Conservation (phyloP, 2,329 filamentous ascomycete species). For the Aphanoascus verrucosus region DNA sequence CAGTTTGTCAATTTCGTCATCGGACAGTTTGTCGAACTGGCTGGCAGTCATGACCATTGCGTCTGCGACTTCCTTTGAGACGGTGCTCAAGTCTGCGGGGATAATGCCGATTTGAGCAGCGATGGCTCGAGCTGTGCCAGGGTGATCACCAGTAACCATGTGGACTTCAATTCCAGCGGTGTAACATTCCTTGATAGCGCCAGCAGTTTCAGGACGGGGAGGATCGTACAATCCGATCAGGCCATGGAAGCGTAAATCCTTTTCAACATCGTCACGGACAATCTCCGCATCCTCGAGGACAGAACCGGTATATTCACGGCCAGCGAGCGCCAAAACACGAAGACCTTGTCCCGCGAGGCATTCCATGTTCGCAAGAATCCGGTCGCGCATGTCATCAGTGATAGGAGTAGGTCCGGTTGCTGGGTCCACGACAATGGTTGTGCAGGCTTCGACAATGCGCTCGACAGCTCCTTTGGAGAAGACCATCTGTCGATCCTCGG, state of each 20-base stretch:
- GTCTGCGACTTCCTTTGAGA: conserved; percentile 53
- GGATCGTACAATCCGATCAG: conserved; percentile 80
- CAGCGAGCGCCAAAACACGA: conserved; percentile 57
- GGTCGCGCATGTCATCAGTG: conserved; percentile 43
- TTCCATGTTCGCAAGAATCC: conserved; percentile 59
- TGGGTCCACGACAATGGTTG: conserved; percentile 39
- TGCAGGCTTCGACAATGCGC: conserved; percentile 54
- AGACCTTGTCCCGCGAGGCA: conserved; percentile 55
- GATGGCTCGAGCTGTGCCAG: conserved; percentile 66
- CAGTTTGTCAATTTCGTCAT: conserved; percentile 57
- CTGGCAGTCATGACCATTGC: conserved; percentile 64
- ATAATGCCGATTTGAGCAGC: conserved; percentile 70
- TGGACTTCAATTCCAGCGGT: conserved; percentile 67
- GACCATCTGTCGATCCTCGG: conserved; percentile 25
- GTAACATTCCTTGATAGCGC: conserved; percentile 58
- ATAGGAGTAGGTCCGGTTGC: conserved; percentile 36
- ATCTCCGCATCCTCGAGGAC: conserved; percentile 33
- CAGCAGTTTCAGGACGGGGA: conserved; percentile 67
- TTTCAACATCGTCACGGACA: conserved; percentile 53
- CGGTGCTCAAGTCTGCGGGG: conserved; percentile 48
- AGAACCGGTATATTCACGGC: conserved; percentile 29
- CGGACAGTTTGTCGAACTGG: conserved; percentile 66
- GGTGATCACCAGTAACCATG: conserved; percentile 78
- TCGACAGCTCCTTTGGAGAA: conserved; percentile 45
- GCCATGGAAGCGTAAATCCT: conserved; percentile 62